Base-by-base conservation (phyloP, 2,329 filamentous ascomycete species). In the Alternaria sp. region DNA sequence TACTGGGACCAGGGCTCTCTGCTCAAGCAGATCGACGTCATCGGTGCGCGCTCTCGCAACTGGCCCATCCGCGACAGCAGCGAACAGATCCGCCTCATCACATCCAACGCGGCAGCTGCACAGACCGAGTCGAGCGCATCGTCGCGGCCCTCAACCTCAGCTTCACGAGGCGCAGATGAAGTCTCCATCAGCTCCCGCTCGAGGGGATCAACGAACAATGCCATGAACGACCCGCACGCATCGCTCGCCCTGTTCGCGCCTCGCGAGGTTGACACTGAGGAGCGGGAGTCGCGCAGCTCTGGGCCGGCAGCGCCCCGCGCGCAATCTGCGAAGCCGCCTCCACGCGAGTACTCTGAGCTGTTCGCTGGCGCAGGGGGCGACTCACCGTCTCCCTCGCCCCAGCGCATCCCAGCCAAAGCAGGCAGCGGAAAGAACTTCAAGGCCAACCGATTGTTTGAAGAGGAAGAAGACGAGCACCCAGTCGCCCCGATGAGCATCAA, bases 1-100 rank as follows among this genome's bases (percentile, higher is more conserved):
- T 93, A 91, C 79, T 99, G 96, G 96, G 96, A 99, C 79, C 96
- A 99, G 81, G 94, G 90, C 65, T 91, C 93, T 58, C 87, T 99
- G 44, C 87, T 99, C 70, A 98, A 96, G 83, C 91, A 97, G 80
- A 87, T 97, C 68, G 94, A 97, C 66, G 90, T 97, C 60, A 98
- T 99, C 80, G 95, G 96, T 74, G 91, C 90, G 77, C 90, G 91
- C 58, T 93, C 92, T 60, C 92, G 91, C 79, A 97, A 96, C 82
- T 99, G 96, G 96, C 96, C 96, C 58, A 96, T 99, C 77, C 89
- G 89, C 71, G 94, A 97, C 78, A 92, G 90, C 77, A 88, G 88
- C 73, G 94, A 97, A 58, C 94, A 98, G 83, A 86, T 91, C 71
- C 90, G 89, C 73, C 83, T 97, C 74, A 92, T 97, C 73, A 84